Conservation (phyloP, 345 rosid species). For the Turnera subulata region DNA sequence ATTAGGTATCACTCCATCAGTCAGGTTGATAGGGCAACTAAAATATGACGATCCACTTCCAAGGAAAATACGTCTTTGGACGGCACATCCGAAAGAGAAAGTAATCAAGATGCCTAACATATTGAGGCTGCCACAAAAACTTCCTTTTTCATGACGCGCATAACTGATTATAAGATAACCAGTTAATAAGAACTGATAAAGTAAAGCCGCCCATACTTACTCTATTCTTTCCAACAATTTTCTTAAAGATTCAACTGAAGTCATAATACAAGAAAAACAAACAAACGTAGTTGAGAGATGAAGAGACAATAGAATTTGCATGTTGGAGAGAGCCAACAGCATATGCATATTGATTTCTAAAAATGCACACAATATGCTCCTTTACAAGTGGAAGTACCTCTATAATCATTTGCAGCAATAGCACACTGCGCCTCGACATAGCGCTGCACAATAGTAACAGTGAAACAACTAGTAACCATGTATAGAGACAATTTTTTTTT, state of each 20-base stretch:
- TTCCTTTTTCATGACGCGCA: neutral
- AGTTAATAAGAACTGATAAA: neutral
- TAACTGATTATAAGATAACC: neutral
- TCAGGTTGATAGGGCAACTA: neutral
- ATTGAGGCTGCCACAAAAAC: neutral
- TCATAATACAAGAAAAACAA: no score
- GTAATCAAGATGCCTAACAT: neutral
- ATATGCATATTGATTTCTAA: no score
- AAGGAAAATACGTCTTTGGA: neutral
- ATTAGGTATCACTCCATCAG: no score
- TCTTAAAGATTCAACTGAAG: no score
- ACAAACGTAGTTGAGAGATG: neutral
- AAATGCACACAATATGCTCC: no score
- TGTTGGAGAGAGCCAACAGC: no score
- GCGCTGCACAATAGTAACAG: conserved; percentile 54
- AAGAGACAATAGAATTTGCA: no score
- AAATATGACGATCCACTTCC: neutral
- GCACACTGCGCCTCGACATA: conserved; percentile 97
- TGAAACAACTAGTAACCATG: neutral
- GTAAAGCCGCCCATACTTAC: neutral
- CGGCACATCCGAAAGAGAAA: conserved; percentile 3
- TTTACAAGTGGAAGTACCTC: conserved; percentile 39
- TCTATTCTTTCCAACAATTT: neutral
- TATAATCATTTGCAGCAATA: conserved; percentile 86
- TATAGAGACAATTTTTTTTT: neutral